These are phyloP conservation scores for Leucoagaricus sp. DNA, from an alignment of 1,284 basidiomycete genomes.

Conservation along the genomic window DNA sequence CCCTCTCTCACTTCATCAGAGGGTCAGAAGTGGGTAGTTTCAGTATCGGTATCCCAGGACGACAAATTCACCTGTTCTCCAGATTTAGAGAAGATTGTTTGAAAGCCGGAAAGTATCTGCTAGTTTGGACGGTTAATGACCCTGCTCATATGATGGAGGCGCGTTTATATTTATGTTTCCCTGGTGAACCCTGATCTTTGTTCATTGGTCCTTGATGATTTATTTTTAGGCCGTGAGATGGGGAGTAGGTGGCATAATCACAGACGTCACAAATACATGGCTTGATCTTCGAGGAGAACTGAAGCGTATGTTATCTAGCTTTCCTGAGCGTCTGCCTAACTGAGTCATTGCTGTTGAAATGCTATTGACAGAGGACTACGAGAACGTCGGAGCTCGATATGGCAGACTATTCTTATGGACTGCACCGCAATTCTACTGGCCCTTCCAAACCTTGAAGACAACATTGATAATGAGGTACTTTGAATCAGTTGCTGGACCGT, in stretches of 20 bases:
- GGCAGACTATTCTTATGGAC: conserved; percentile 80
- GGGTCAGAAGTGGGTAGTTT: conserved; percentile 55
- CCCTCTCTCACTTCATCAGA: conserved; percentile 70
- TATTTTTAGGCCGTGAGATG: conserved; percentile 78
- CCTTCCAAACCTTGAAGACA: conserved; percentile 36
- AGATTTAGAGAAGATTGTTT: conserved; percentile 83
- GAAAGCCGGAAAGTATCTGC: conserved; percentile 79
- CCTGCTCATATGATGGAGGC: conserved; percentile 94
- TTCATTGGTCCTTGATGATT: not conserved
- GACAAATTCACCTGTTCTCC: not conserved
- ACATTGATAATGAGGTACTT: conserved; percentile 34
- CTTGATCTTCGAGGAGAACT: conserved; percentile 71
- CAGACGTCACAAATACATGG: conserved; percentile 83
- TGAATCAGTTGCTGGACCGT: conserved; percentile 57
- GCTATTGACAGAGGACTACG: conserved; percentile 58
- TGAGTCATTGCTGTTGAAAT: conserved; percentile 1
- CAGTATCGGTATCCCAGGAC: not conserved
- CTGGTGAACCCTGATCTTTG: not conserved
- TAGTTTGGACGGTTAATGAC: conserved; percentile 98
- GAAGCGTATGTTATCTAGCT: conserved; percentile 45
- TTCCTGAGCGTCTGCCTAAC: conserved; percentile 7
- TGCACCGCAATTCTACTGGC: conserved; percentile 60
- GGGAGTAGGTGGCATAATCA: conserved; percentile 89
- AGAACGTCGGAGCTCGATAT: conserved; percentile 58
- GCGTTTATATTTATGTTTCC: conserved; percentile 20